Evolutionary conservation across 164 flowering plant genomes (phyloP).

Genomic region (Malania oleifera): DNA sequence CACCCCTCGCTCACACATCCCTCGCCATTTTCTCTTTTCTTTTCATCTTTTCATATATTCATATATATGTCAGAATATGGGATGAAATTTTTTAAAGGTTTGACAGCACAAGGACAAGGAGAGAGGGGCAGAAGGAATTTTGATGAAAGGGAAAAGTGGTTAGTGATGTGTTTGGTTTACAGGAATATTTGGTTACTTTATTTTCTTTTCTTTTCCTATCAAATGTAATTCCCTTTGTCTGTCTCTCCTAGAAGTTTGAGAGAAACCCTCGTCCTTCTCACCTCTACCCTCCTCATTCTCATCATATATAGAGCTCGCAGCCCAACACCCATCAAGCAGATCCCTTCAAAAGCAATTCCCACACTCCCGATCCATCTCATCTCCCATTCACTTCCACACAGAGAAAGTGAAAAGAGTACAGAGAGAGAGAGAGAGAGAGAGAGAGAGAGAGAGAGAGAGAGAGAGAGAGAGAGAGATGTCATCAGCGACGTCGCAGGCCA

Average conservation of each 20-base stretch:
- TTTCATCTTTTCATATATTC: no score
- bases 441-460: slow-evolving; percentile 13
- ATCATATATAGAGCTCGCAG: neutral
- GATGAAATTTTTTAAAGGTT: no score
- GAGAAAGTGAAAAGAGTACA: neutral
- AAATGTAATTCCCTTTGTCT: slow-evolving; percentile 4
- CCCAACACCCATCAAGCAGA: no score
- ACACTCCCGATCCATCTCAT: no score
- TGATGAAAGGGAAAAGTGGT: slow-evolving; percentile 17
- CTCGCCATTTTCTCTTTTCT: no score
- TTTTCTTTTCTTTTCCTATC: slow-evolving; percentile 6
- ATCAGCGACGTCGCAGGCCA: slow-evolving; percentile 20
- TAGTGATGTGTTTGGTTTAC: slow-evolving; percentile 5
- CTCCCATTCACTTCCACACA: neutral
- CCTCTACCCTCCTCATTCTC: slow-evolving; percentile 2
- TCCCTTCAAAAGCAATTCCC: no score
- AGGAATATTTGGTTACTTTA: slow-evolving; percentile 15
- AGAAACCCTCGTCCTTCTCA: slow-evolving; percentile 11
- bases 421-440: slow-evolving; percentile 9
- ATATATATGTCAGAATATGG: no score
- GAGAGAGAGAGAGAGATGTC: slow-evolving; percentile 32
- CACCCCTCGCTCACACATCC: no score
- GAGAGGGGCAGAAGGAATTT: neutral
- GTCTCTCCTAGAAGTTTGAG: slow-evolving; percentile 5
- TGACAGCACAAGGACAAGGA: no score